phyloP scores from a whole-genome alignment of 2,329 filamentous ascomycete species.

The Arthrinium phaeospermum region DNA sequence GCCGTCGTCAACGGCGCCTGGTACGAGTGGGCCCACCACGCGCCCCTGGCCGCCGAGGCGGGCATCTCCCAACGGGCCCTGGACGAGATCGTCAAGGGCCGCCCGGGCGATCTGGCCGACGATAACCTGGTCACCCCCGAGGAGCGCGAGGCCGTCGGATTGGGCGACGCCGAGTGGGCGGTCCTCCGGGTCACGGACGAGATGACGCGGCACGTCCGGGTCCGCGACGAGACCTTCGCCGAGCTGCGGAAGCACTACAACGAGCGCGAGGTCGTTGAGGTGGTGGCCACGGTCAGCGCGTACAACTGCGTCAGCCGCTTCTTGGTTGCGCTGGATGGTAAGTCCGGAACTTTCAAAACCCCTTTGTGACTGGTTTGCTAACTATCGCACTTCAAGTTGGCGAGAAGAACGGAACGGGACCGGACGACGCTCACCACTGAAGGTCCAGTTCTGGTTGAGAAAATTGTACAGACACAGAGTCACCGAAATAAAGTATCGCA shows the following conservation, averaged over 20 bases:
- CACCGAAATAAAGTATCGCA: not conserved
- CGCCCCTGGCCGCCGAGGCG: constrained; percentile 66
- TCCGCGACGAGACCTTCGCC: constrained; percentile 72
- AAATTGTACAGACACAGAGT: not conserved
- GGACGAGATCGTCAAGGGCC: constrained; percentile 46
- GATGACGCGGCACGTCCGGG: constrained; percentile 78
- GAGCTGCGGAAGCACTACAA: constrained; percentile 65
- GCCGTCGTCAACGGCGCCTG: constrained; percentile 81
- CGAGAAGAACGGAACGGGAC: constrained; percentile 53
- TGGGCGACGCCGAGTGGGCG: constrained; percentile 68
- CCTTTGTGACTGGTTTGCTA: constrained; percentile 31
- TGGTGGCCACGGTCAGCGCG: constrained; percentile 74
- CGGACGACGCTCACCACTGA: constrained; percentile 4
- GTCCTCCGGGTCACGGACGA: constrained; percentile 79
- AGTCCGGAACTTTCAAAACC: constrained; percentile 32
- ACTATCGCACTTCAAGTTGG: constrained; percentile 50
- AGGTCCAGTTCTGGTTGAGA: not conserved
- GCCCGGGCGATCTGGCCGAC: constrained; percentile 33
- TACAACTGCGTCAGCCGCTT: constrained; percentile 90
- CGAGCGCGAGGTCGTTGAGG: constrained; percentile 79
- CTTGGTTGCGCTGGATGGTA: constrained; percentile 79
- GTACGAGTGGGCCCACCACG: constrained; percentile 86
- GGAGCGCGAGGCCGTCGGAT: constrained; percentile 32
- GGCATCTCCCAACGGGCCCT: constrained; percentile 61
- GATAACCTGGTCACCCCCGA: constrained; percentile 32